phyloP scores from a whole-genome alignment of 2,329 filamentous ascomycete species.

The Colletotrichum agaves region DNA sequence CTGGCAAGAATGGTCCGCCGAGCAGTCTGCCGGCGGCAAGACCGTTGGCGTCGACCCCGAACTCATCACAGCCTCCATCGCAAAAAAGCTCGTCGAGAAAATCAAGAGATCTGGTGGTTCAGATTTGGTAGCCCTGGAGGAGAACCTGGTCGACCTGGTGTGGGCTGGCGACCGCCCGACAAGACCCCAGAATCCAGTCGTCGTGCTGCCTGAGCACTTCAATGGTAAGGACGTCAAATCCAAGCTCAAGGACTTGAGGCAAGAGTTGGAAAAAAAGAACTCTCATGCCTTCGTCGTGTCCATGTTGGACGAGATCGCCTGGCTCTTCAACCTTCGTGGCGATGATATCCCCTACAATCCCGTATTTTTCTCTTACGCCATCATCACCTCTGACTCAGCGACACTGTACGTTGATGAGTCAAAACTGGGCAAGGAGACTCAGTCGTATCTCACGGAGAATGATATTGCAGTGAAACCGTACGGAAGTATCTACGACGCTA shows the following conservation, averaged over 20 bases:
- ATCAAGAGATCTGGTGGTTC: slow-evolving; percentile 88
- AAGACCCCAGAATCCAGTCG: slow-evolving; percentile 80
- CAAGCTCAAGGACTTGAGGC: slow-evolving; percentile 88
- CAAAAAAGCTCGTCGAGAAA: slow-evolving; percentile 81
- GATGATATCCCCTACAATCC: slow-evolving; percentile 98
- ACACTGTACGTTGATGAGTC: slow-evolving; percentile 86
- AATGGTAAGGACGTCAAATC: slow-evolving; percentile 84
- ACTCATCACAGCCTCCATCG: slow-evolving; percentile 75
- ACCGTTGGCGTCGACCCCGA: slow-evolving; percentile 91
- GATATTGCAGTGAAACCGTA: slow-evolving; percentile 85
- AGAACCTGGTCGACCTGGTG: slow-evolving; percentile 91
- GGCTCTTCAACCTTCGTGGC: slow-evolving; percentile 97
- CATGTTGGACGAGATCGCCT: slow-evolving; percentile 95
- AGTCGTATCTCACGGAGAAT: slow-evolving; percentile 74
- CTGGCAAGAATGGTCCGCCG: slow-evolving; percentile 95
- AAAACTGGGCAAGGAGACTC: slow-evolving; percentile 78
- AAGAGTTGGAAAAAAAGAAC: slow-evolving; percentile 91
- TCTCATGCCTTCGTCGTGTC: slow-evolving; percentile 88
- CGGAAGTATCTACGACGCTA: slow-evolving; percentile 80
- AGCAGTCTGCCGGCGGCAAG: slow-evolving; percentile 88
- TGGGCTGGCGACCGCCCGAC: slow-evolving; percentile 82
- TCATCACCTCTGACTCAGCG: slow-evolving; percentile 80
- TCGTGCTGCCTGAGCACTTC: slow-evolving; percentile 76
- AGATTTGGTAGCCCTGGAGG: slow-evolving; percentile 77
- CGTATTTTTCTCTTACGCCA: slow-evolving; percentile 96